A percentile compares a stretch with the other conserved stretches of the same genome.
Evolutionary conservation across 1,284 basidiomycete species (phyloP).

Genomic region (Apiotrichum laibachii): DNA sequence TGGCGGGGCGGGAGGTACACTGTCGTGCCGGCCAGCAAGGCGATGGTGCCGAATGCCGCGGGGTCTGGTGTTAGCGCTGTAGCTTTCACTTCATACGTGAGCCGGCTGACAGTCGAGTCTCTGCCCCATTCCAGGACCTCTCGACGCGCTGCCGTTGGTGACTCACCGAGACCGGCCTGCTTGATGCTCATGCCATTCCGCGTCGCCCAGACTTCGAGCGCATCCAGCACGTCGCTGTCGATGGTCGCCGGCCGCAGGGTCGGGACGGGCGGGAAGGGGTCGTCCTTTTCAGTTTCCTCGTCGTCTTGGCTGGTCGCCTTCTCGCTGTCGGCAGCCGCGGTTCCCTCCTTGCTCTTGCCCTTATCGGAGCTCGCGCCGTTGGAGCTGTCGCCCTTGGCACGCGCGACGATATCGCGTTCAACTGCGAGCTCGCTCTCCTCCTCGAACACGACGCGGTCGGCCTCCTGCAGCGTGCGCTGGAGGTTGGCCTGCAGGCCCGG

Average conservation of each 20-base stretch:
- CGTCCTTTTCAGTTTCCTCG: neutral
- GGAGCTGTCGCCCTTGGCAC: neutral
- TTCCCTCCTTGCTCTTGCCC: neutral
- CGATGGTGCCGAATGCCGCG: constrained; percentile 29
- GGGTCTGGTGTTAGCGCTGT: constrained; percentile 28
- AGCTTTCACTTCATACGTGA: no score
- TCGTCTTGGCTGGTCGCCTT: neutral
- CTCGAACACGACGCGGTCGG: constrained; percentile 2
- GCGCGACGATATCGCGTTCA: neutral
- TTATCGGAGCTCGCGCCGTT: neutral
- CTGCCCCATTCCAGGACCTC: neutral
- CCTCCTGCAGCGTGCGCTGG: constrained; percentile 7
- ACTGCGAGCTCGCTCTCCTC: neutral
- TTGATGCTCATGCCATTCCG: constrained; percentile 5
- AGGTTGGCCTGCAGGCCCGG: constrained; percentile 19
- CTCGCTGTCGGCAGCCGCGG: neutral
- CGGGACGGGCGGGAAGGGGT: neutral
- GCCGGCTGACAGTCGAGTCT: no score
- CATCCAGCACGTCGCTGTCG: constrained; percentile 22
- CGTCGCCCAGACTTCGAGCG: constrained; percentile 21
- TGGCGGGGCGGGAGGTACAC: constrained; percentile 37
- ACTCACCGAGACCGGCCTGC: constrained; percentile 20
- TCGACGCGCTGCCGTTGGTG: no score
- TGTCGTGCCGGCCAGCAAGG: constrained; percentile 40
- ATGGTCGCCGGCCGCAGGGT: constrained; percentile 8